Evolutionary conservation across 805 yeast genomes (phyloP).

Genomic region (Hanseniaspora mollemarum): DNA sequence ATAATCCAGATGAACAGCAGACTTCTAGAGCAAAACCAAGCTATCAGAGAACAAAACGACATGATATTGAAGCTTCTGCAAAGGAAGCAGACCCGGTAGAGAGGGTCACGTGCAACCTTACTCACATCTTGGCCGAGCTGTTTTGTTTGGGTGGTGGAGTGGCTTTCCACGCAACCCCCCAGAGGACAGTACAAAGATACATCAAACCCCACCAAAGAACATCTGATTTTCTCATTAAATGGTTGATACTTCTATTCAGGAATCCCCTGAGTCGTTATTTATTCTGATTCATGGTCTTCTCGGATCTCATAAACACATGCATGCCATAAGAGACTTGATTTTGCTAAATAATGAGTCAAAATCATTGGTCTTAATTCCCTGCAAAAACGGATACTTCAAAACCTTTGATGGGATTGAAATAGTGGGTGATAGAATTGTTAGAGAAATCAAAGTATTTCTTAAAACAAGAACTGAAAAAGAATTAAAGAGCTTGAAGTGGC

Average conservation of each 20-base stretch:
- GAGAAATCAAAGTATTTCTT: constrained; percentile 46
- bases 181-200: no score
- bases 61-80: background rate
- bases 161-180: no score
- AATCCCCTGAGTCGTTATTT: constrained; percentile 41
- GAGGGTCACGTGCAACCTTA: background rate
- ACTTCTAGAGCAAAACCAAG: constrained; percentile 3
- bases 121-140: no score
- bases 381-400: constrained; percentile 53
- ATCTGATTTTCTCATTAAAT: no score
- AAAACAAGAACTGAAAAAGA: constrained; percentile 27
- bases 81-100: background rate
- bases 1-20: background rate
- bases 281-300: constrained; percentile 70
- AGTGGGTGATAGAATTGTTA: constrained; percentile 57
- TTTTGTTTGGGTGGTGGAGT: no score
- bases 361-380: constrained; percentile 39
- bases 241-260: no score
- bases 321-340: constrained; percentile 37
- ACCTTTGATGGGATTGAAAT: constrained; percentile 79
- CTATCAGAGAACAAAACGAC: constrained; percentile 3
- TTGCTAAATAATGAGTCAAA: constrained; percentile 35
- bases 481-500: constrained; percentile 31
- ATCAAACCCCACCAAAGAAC: no score
- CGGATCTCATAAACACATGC: constrained; percentile 55